These are phyloP conservation scores for Boletellus emodensis DNA, from an alignment of 768 basidiomycete species.

Conservation along the genomic window DNA sequence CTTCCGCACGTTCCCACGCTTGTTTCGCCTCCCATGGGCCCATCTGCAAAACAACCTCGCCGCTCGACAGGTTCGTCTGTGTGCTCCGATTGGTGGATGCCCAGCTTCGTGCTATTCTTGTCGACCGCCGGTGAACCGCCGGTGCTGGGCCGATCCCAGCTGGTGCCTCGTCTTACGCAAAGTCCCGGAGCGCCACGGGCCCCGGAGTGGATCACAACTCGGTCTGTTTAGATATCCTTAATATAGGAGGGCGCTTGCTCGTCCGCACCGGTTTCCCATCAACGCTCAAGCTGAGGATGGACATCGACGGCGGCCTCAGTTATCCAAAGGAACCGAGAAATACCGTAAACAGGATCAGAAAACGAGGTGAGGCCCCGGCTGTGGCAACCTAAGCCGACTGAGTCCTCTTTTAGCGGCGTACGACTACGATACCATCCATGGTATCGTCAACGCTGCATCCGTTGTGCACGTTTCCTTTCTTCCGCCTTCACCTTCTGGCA, in stretches of 20 bases:
- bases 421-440: conserved; percentile 20
- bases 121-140: too few species aligned
- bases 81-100: too few species aligned
- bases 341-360: conserved; percentile 24
- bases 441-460: conserved; percentile 20
- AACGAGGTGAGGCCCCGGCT: conserved; percentile 14
- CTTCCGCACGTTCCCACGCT: too few species aligned
- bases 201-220: not conserved
- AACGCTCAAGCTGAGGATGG: conserved; percentile 32
- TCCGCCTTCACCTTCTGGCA: conserved; percentile 13
- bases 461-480: conserved; percentile 25
- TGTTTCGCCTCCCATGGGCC: too few species aligned
- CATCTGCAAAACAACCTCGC: too few species aligned
- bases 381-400: not conserved
- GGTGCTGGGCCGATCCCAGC: too few species aligned
- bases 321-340: conserved; percentile 38
- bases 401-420: conserved; percentile 11
- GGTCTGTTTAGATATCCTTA: too few species aligned
- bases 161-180: too few species aligned
- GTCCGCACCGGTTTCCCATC: not conserved
- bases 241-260: not conserved
- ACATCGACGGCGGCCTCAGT: conserved; percentile 35
- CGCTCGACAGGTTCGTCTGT: too few species aligned
- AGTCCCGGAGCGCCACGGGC: not conserved
- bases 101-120: too few species aligned